Evolutionary conservation across 768 basidiomycete genomes (phyloP).

Genomic region (Crepidotus variabilis): DNA sequence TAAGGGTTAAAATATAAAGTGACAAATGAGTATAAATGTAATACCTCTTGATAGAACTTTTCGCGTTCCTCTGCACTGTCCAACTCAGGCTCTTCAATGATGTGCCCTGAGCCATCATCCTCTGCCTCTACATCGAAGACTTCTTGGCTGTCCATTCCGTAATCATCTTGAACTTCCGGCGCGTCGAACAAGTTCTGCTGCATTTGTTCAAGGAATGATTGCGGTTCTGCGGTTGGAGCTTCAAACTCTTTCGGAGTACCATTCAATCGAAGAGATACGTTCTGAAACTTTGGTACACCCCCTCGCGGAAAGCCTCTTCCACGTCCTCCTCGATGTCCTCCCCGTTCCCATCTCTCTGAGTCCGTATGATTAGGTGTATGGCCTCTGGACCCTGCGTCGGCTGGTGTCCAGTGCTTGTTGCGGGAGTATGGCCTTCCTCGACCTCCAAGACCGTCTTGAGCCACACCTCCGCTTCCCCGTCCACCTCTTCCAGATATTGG

Average conservation of each 20-base stretch:
- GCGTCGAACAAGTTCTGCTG: conserved; percentile 6
- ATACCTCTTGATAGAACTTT: conserved; percentile 68
- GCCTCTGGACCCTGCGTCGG: conserved; percentile 32
- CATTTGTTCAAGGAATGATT: conserved; percentile 21
- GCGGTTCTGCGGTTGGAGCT: conserved; percentile 19
- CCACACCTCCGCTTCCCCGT: conserved; percentile 19
- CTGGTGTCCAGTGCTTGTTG: conserved; percentile 63
- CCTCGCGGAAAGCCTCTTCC: conserved; percentile 32
- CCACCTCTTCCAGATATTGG: conserved; percentile 16
- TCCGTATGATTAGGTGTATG: conserved; percentile 38
- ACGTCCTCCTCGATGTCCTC: conserved; percentile 47
- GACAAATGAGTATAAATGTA: conserved; percentile 20
- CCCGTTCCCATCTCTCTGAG: conserved; percentile 60
- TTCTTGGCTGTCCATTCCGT: conserved; percentile 31
- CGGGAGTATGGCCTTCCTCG: conserved; percentile 34
- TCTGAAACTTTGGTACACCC: conserved; percentile 34
- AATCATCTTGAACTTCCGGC: conserved; percentile 27
- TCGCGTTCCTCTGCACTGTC: conserved; percentile 65
- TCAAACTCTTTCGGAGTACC: conserved; percentile 20
- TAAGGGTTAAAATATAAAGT: conserved; percentile 14
- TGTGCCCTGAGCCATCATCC: conserved; percentile 16
- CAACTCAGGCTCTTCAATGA: conserved; percentile 46
- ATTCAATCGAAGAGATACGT: conserved; percentile 34
- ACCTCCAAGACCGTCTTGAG: conserved; percentile 14
- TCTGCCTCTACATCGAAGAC: conserved; percentile 21